A percentile compares a stretch with the other conserved stretches of the same genome.
Evolutionary conservation across 75 land plant species (phyloP).

Genomic region (Cunninghamia lanceolata): DNA sequence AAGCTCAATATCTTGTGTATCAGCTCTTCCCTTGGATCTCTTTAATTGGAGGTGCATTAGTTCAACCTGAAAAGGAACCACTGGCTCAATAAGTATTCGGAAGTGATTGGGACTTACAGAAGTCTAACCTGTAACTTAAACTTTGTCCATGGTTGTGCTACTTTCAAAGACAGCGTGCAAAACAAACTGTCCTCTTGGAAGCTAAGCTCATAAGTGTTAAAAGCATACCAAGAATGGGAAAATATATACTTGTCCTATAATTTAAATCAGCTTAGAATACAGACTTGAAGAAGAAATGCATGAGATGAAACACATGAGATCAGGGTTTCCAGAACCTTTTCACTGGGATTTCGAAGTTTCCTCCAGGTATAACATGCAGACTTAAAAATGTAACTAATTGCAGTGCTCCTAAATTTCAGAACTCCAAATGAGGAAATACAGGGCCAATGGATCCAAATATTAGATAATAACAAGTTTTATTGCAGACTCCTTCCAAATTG

Average conservation of each 20-base stretch:
- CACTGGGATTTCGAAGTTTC: not conserved
- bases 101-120: not conserved
- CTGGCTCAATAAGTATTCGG: not conserved
- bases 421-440: not conserved
- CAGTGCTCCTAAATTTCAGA: not conserved
- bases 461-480: not conserved
- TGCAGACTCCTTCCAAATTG: not conserved
- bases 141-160: not conserved
- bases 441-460: not conserved
- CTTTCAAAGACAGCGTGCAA: not conserved
- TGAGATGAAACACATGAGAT: conserved; percentile 3
- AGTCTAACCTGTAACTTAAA: not conserved
- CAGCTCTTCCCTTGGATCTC: conserved; percentile 67
- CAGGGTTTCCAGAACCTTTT: not conserved
- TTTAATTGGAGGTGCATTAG: conserved; percentile 83
- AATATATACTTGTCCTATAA: not conserved
- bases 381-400: not conserved
- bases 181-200: not conserved
- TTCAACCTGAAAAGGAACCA: conserved; percentile 46
- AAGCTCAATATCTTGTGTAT: conserved; percentile 51
- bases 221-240: not conserved
- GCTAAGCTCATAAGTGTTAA: not conserved
- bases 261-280: not conserved
- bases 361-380: not conserved
- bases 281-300: not conserved